Evolutionary conservation across 805 yeast species (phyloP), one percentile per base, ranked within the genome.

Genomic region (Saccharomycopsis selenospora): DNA sequence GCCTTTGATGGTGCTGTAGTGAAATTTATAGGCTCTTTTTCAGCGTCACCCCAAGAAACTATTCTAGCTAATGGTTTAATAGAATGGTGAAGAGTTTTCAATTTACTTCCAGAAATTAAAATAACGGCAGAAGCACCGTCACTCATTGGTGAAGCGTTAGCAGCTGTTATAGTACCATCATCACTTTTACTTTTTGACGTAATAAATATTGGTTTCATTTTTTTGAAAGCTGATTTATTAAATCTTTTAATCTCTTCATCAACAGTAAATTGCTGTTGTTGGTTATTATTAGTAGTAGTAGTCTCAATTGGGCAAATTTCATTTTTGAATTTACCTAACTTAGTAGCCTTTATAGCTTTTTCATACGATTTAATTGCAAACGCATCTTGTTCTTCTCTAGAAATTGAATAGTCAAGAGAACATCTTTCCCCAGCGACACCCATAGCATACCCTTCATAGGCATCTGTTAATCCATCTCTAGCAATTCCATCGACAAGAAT

Each of bases 61-160:
- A 93, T 82, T 66, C 80, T 80, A 52, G 96, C 98, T 52, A 93
- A 64, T 54, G 99, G 98, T 64, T 73, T 88, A 62, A 93, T 71
- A 20, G 5, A 17, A 33, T 17, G 38, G 40, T 83, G 83, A 59
- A 88, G 77, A 74, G 89, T 95, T 65, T 79, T 79, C 59, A 89
- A 74, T 72, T 89, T 88, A 54, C 71, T 70, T 64, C 79, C 96
- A 50, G 95, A 85, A 43, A 87, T 93, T 57, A 93, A 75, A 38
- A 93, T 72, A 29, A 93, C 78, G 44, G 98, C 98, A 47, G 98
- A 96, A 64, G 87, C 98, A 69, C 99, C 99, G 67, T 93, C 99
- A 68, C 89, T 93, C 61, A 93, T 74, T 61, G 95, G 88, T 23
- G 97, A 88, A 20, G 98, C 95, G 66, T 93, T 93, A 58, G 96